Evolutionary conservation across 495 filamentous ascomycete species (phyloP).

Genomic region (Podospora bellae-mahoneyi): DNA sequence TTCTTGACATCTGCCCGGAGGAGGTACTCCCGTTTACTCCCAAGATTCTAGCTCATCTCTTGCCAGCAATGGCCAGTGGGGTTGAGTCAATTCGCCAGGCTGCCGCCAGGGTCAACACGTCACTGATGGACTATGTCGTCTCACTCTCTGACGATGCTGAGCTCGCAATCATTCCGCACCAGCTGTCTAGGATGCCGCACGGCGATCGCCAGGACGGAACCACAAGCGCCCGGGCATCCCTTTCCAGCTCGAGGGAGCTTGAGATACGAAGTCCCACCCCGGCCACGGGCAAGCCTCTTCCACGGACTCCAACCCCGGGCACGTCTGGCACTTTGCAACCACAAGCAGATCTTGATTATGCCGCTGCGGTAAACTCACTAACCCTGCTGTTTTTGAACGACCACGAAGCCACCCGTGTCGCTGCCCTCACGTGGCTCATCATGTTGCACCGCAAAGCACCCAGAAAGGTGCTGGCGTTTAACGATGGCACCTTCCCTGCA

Average conservation of each 20-base stretch:
- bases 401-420: constrained; percentile 91
- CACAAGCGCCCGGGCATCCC: constrained; percentile 48
- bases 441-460: constrained; percentile 97
- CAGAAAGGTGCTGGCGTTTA: constrained; percentile 88
- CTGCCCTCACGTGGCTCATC: constrained; percentile 90
- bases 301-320: constrained; percentile 47
- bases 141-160: constrained; percentile 76
- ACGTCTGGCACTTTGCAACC: constrained; percentile 43
- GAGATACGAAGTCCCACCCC: constrained; percentile 56
- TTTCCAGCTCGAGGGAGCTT: constrained; percentile 52
- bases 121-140: constrained; percentile 86
- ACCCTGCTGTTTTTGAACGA: constrained; percentile 94
- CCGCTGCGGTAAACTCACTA: constrained; percentile 91
- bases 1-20: constrained; percentile 95
- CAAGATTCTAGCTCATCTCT: constrained; percentile 80
- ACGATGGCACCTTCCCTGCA: constrained; percentile 95
- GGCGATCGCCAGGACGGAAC: constrained; percentile 55
- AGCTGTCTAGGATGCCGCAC: constrained; percentile 41
- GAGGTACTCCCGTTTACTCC: constrained; percentile 96
- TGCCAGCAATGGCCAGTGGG: constrained; percentile 91
- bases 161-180: constrained; percentile 35
- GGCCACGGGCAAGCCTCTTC: constrained; percentile 40
- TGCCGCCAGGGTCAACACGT: constrained; percentile 82
- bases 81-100: constrained; percentile 84
- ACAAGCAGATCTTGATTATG: constrained; percentile 85